Evolutionary conservation across 768 basidiomycete species (phyloP).

Genomic region (Mycena latifolia): DNA sequence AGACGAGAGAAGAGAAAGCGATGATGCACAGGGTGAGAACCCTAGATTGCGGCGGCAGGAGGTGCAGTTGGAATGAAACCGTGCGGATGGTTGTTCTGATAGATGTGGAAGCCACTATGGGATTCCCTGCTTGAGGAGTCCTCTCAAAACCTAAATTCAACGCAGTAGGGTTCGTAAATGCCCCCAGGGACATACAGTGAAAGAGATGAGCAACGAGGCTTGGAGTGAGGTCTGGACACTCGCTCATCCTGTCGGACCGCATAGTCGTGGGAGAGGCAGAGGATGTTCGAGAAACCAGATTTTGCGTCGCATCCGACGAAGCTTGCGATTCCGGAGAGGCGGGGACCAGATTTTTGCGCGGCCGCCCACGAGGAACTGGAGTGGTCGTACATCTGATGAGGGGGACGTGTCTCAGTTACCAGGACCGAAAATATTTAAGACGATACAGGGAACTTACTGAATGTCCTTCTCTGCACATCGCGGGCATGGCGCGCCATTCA

Average conservation of each 20-base stretch:
- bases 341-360: neutral
- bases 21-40: slow-evolving; percentile 32
- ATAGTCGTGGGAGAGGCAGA: neutral
- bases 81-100: neutral
- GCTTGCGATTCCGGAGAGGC: neutral
- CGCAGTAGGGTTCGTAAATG: no score
- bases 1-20: slow-evolving; percentile 11
- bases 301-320: neutral
- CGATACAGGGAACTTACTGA: neutral
- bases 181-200: slow-evolving; percentile 10
- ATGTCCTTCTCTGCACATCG: slow-evolving; percentile 8
- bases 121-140: slow-evolving; percentile 9
- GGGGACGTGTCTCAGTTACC: neutral
- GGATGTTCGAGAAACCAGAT: no score
- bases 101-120: slow-evolving; percentile 16
- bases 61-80: slow-evolving; percentile 8
- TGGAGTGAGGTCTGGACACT: slow-evolving; percentile 20
- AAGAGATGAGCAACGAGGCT: slow-evolving; percentile 20
- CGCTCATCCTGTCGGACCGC: neutral
- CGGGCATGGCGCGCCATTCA: neutral
- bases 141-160: no score
- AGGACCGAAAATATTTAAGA: no score
- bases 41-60: slow-evolving; percentile 18
- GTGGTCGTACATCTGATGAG: neutral
- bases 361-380: neutral